A percentile compares a stretch with the other conserved stretches of the same genome.
phyloP scores from a whole-genome alignment of 768 basidiomycete genomes.

The Leccinum rimulosum region DNA sequence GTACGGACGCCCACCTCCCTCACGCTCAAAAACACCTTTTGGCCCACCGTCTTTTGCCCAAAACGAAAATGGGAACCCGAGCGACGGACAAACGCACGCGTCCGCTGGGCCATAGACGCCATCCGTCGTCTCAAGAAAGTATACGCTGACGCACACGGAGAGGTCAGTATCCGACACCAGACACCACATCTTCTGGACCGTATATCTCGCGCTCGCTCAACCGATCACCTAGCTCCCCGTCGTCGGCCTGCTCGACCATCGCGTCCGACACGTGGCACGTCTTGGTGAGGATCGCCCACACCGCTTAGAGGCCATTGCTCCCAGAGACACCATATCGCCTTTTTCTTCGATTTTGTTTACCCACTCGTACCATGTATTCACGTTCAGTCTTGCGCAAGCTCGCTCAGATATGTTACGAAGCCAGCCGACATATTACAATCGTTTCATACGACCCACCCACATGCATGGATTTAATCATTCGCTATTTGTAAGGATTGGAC shows the following conservation, averaged over 20 bases:
- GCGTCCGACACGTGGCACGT: constrained; percentile 58
- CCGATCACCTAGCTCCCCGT: constrained; percentile 58
- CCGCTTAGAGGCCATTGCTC: too few species aligned
- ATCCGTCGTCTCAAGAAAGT: constrained; percentile 51
- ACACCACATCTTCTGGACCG: neutral
- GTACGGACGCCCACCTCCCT: constrained; percentile 70
- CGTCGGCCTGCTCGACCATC: constrained; percentile 68
- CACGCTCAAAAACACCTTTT: constrained; percentile 64
- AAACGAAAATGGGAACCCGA: constrained; percentile 64
- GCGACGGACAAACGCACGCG: constrained; percentile 62
- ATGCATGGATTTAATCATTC: too few species aligned
- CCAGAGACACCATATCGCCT: too few species aligned
- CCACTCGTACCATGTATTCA: too few species aligned
- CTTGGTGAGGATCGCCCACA: constrained; percentile 47
- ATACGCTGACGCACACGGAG: constrained; percentile 49
- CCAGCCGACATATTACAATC: too few species aligned
- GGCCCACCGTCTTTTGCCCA: constrained; percentile 82
- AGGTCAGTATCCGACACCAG: constrained; percentile 44
- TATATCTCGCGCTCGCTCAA: neutral
- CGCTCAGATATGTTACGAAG: too few species aligned
- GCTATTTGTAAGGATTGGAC: too few species aligned
- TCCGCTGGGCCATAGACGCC: constrained; percentile 75
- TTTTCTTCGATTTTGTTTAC: too few species aligned
- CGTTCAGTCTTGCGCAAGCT: too few species aligned
- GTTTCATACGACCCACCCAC: too few species aligned